Base-by-base conservation (phyloP, 2,329 filamentous ascomycete genomes). In the Trichoderma cornu-damae region DNA sequence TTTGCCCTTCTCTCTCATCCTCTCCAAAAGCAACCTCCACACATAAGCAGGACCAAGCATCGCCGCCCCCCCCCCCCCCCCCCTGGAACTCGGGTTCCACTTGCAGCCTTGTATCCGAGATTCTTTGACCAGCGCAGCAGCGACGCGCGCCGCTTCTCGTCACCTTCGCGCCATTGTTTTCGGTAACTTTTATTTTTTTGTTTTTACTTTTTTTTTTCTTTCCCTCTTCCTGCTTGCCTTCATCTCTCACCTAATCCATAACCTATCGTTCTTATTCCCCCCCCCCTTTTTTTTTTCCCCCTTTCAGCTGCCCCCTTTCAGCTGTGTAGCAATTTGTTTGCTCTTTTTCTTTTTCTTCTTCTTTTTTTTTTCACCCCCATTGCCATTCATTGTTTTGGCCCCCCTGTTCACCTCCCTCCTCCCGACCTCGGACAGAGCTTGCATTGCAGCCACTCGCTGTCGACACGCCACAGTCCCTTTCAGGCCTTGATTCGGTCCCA, bases 401-500 rank as follows among this genome's bases (percentile, higher is more conserved):
- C 38, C 50, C 52, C 42, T 38, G 52, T 43, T 55, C 40, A 35
- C 22, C 38, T 24, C 24, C 30, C 49, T 48, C 16, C 16, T 44
- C 53, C 55, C 47, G 55, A 47, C 47, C 55, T 58, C 55, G 55
- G 55, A 38, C 48, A 40, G 34, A 34, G 34, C 34, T 48, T 56
- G 24, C 28, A 43, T 47, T 49, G 53, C 53, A 49, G 43, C 43
- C 53, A 56, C 43, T 51, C 48, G 55, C 47, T 52, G 32, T 40
- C 55, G 55, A 52, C 55, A 44, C 32, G 47, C 24, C 38, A 16
- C 55, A 46, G 32, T 30, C 22, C 30, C 11, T n/a, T 57, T 46
- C 47, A 47, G 32, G 35, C 32, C 18, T 48, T 22, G 43, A 34
- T 16, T n/a, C 32, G 43, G 34, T 54, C 57, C 49, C 42, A 49